Evolutionary conservation across 2,329 filamentous ascomycete species (phyloP), one percentile per base, ranked within the genome.

Genomic region (Colletotrichum shisoi): DNA sequence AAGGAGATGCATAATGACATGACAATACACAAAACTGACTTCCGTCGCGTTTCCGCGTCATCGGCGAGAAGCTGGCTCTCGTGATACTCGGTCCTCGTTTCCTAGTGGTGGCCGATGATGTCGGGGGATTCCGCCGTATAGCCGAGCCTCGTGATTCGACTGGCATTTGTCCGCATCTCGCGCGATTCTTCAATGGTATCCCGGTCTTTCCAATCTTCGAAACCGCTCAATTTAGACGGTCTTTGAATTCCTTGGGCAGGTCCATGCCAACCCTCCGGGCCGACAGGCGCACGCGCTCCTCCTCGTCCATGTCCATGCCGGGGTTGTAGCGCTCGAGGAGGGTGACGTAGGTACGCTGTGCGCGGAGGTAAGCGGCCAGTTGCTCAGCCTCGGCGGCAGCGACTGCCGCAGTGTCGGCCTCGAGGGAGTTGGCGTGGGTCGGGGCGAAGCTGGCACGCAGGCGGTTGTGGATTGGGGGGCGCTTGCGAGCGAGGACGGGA

Each of bases 261-360:
- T 97, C 86, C 90, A 97, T 93, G 19, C 94, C 95, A 46, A 98
- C 93, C 75, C 92, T 87, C 79, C 93, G 83, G 9, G 95, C 95
- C 61, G 91, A 91, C 81, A 97, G 81, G 65, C 92, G 82, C 48
- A 97, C 89, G 68, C 92, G 85, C 81, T 98, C 94, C 79, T 96
- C 89, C 76, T 89, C 90, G 71, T 91, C 88, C 90, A 97, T 92
- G 71, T 87, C 87, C 88, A 96, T 92, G 19, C 94, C 93, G 0
- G 93, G 93, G 78, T 98, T 98, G 80, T 99, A 98, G 72, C 94
- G 85, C 79, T 97, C 94, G 44, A 98, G 78, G 49, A 98, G 81
- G 17, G 87, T 89, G 31, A 87, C 85, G 77, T 98, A 97, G 76
- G 87, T 87, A 59, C 94, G 84, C 82, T 99, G 95, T n/a, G 94